Evolutionary conservation across 768 basidiomycete species (phyloP).

Genomic region (Macrocybe gigantea): DNA sequence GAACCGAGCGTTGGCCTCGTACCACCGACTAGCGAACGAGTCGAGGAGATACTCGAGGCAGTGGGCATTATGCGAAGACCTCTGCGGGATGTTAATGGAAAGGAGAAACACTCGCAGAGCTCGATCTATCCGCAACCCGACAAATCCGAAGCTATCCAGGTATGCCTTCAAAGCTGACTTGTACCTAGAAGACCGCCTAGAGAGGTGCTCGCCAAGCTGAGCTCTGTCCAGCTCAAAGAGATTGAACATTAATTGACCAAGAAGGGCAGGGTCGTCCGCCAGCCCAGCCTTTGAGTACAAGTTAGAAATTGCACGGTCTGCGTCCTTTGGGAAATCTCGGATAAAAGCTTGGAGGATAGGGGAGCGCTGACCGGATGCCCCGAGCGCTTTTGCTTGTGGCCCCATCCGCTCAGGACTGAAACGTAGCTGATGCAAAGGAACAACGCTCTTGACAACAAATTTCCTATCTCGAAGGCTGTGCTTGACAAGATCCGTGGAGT

Average conservation of each 20-base stretch:
- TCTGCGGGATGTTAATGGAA: constrained; percentile 56
- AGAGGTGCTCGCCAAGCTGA: constrained; percentile 80
- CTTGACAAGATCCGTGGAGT: constrained; percentile 50
- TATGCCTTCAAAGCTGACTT: constrained; percentile 76
- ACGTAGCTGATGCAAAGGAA: constrained; percentile 64
- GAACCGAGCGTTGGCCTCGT: constrained; percentile 75
- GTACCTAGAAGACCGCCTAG: constrained; percentile 49
- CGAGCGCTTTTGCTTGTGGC: constrained; percentile 34
- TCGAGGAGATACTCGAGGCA: constrained; percentile 67
- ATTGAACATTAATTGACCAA: constrained; percentile 78
- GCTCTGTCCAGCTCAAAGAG: constrained; percentile 78
- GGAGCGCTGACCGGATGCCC: constrained; percentile 40
- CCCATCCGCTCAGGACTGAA: constrained; percentile 70
- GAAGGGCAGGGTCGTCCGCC: constrained; percentile 61
- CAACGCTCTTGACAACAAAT: constrained; percentile 87
- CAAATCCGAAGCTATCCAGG: constrained; percentile 84
- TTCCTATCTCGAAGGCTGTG: constrained; percentile 64
- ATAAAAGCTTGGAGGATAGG: constrained; percentile 70
- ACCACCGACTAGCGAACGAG: constrained; percentile 85
- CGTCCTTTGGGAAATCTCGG: constrained; percentile 71
- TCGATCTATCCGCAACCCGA: constrained; percentile 78
- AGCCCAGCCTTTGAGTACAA: constrained; percentile 59
- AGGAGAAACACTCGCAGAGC: constrained; percentile 88
- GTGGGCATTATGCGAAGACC: constrained; percentile 31
- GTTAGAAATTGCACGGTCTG: constrained; percentile 71